A percentile compares a stretch with the other conserved stretches of the same genome.
Evolutionary conservation across 371 early-diverging fungal species (phyloP).

Genomic region (Mucor circinelloides): DNA sequence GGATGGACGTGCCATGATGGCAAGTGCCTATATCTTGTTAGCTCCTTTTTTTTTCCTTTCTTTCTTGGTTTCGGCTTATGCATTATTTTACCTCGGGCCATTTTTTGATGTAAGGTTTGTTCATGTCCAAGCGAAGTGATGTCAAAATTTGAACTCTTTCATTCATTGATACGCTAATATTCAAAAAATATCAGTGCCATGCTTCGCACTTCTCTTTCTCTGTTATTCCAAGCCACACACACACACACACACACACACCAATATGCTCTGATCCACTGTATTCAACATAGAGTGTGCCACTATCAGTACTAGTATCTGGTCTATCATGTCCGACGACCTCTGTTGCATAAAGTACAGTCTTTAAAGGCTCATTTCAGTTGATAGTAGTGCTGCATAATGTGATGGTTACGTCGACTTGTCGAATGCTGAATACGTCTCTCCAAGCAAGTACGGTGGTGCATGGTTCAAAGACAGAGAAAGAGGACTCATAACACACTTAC

Average conservation of each 20-base stretch:
- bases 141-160: slow-evolving; percentile 71
- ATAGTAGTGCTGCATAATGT: too few species aligned
- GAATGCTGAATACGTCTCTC: neutral
- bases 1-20: slow-evolving; percentile 76
- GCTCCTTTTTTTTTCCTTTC: neutral
- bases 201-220: slow-evolving; percentile 3
- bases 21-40: slow-evolving; percentile 61
- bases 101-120: slow-evolving; percentile 68
- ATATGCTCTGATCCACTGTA: too few species aligned
- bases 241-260: too few species aligned
- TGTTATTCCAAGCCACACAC: neutral
- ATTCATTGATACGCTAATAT: slow-evolving; percentile 32
- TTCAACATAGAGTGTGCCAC: too few species aligned
- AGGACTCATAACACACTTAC: slow-evolving; percentile 22
- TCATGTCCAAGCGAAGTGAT: slow-evolving; percentile 69
- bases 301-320: too few species aligned
- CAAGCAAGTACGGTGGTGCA: too few species aligned
- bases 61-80: neutral
- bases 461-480: too few species aligned
- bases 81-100: slow-evolving; percentile 76
- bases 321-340: too few species aligned
- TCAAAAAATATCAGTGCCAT: neutral
- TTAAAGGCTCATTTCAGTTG: too few species aligned
- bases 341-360: too few species aligned
- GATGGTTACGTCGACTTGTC: too few species aligned